Conservation (phyloP, 352 stramenopile genomes). For the Globisporangium splendens region DNA sequence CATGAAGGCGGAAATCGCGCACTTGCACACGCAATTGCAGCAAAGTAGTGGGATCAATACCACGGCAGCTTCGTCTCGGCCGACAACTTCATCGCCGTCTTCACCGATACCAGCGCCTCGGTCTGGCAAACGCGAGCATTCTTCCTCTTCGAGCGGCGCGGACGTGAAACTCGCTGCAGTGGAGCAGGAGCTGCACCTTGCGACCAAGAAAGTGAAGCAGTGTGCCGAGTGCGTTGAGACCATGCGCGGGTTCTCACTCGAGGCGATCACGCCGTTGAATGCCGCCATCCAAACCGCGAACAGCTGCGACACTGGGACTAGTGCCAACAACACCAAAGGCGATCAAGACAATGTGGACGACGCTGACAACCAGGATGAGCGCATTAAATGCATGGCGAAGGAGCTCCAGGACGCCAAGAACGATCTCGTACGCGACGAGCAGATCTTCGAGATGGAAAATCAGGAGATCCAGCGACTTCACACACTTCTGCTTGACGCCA, state of each 20-base stretch:
- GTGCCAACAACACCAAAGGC: slow-evolving; percentile 18
- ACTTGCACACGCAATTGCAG: slow-evolving; percentile 65
- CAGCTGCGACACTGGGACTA: slow-evolving; percentile 26
- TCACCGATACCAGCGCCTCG: neutral
- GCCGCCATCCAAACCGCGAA: slow-evolving; percentile 58
- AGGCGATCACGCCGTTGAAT: slow-evolving; percentile 71
- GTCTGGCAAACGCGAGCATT: neutral
- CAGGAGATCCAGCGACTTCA: slow-evolving; percentile 66
- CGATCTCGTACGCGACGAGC: slow-evolving; percentile 66
- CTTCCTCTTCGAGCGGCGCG: neutral
- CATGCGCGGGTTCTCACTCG: slow-evolving; percentile 55
- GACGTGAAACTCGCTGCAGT: neutral
- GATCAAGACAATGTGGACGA: slow-evolving; percentile 9
- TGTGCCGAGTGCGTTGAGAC: slow-evolving; percentile 48
- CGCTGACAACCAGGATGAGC: slow-evolving; percentile 14
- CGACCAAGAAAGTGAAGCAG: slow-evolving; percentile 34
- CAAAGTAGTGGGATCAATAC: slow-evolving; percentile 14
- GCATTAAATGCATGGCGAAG: slow-evolving; percentile 29
- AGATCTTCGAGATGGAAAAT: slow-evolving; percentile 88
- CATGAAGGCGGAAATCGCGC: slow-evolving; percentile 77
- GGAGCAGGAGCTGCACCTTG: slow-evolving; percentile 27
- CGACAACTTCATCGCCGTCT: slow-evolving; percentile 1
- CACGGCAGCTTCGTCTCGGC: slow-evolving; percentile 1
- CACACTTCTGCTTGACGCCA: slow-evolving; percentile 48
- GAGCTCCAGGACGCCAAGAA: slow-evolving; percentile 64